Conservation (phyloP, 164 flowering plant genomes). For the Stephania cephalantha region DNA sequence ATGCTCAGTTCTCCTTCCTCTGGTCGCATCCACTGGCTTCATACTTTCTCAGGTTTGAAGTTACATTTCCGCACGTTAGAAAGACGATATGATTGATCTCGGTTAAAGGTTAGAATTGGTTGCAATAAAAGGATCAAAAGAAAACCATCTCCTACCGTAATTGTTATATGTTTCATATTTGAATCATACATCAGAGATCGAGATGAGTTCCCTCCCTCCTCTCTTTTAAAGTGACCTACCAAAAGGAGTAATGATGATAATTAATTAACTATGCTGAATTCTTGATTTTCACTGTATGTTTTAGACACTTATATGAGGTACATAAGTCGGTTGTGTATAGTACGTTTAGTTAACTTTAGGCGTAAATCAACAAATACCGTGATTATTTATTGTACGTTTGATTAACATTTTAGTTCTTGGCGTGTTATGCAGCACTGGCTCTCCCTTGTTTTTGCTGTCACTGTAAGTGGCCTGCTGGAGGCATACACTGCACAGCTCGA, state of each 20-base stretch:
- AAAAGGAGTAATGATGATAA: too few species aligned
- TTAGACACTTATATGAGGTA: background rate
- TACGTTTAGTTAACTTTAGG: too few species aligned
- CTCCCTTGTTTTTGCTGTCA: conserved; percentile 71
- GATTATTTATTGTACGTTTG: background rate
- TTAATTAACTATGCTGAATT: background rate
- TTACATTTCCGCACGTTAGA: background rate
- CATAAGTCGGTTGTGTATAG: background rate
- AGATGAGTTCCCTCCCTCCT: background rate
- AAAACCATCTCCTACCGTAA: too few species aligned
- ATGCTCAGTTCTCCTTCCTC: conserved; percentile 78
- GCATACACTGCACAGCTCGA: conserved; percentile 98
- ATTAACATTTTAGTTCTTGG: background rate
- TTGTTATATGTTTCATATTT: background rate
- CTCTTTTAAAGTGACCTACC: too few species aligned
- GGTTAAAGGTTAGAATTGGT: background rate
- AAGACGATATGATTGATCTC: background rate
- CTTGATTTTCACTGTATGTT: background rate
- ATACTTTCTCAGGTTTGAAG: conserved; percentile 58
- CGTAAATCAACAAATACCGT: background rate
- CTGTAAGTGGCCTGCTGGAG: conserved; percentile 80
- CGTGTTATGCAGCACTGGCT: conserved; percentile 68
- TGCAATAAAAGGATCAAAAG: background rate
- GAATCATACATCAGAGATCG: background rate
- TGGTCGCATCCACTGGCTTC: conserved; percentile 75